Conservation (phyloP, 257 asterid species). For the Gynochthodes officinalis region DNA sequence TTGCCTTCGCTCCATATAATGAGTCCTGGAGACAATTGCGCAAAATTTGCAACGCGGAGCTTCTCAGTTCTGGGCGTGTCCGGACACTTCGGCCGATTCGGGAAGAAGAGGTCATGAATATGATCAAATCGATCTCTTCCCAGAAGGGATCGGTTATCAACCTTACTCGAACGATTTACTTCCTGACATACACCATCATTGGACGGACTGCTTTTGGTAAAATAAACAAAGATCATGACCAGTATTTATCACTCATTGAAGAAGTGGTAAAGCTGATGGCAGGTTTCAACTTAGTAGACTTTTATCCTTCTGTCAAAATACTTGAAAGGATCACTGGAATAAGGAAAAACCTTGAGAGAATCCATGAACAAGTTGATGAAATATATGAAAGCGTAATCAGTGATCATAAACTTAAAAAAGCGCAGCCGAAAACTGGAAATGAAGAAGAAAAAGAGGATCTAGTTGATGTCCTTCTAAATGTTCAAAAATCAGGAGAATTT, state of each 20-base stretch:
- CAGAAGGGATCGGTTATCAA: not conserved
- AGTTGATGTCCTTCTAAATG: not conserved
- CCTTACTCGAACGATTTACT: not conserved
- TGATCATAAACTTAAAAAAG: not conserved
- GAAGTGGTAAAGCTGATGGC: not conserved
- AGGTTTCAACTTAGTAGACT: slow-evolving; percentile 3
- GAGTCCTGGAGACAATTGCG: slow-evolving; percentile 10
- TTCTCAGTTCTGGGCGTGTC: slow-evolving; percentile 1
- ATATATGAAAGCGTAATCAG: not conserved
- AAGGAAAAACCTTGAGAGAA: not conserved
- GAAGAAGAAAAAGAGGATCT: not conserved
- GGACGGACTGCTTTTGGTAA: not conserved
- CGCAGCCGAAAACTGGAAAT: not conserved
- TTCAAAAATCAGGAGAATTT: not conserved
- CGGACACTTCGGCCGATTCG: not conserved
- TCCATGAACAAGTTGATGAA: not conserved
- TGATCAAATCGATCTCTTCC: not conserved
- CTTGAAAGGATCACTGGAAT: slow-evolving; percentile 8
- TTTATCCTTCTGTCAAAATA: slow-evolving; percentile 5
- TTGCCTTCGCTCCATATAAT: slow-evolving; percentile 2
- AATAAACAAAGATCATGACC: not conserved
- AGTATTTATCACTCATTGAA: not conserved
- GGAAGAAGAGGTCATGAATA: slow-evolving; percentile 1
- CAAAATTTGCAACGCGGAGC: slow-evolving; percentile 9
- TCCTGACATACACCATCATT: slow-evolving; percentile 3